Evolutionary conservation across 139 green algal genomes (phyloP).

Genomic region (Chlamydomonas sphaeroides): DNA sequence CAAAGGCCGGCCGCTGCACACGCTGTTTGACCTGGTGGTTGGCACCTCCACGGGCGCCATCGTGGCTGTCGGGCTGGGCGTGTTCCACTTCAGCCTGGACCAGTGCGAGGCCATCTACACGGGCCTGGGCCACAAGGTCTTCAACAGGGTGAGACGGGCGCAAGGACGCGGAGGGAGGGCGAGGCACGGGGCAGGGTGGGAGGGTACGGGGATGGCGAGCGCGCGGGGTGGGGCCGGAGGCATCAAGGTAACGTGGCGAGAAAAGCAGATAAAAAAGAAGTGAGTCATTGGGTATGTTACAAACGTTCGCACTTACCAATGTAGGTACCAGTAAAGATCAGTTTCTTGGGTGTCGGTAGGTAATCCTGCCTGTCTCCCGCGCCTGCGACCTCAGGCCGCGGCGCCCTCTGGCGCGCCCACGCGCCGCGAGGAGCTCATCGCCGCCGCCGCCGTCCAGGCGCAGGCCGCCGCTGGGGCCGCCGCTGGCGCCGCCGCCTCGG

Average conservation of each 20-base stretch:
- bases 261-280: too few species aligned
- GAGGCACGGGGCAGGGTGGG: too few species aligned
- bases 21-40: conserved; percentile 92
- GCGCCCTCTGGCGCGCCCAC: neutral
- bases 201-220: too few species aligned
- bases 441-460: conserved; percentile 2
- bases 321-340: too few species aligned
- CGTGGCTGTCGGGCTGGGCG: conserved; percentile 80
- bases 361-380: too few species aligned
- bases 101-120: conserved; percentile 92
- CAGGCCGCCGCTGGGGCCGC: conserved; percentile 7
- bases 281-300: too few species aligned
- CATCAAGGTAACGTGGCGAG: too few species aligned
- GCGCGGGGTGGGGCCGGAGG: too few species aligned
- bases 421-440: conserved; percentile 9
- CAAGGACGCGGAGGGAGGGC: too few species aligned
- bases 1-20: conserved; percentile 66
- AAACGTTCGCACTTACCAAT: too few species aligned
- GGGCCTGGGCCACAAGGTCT: conserved; percentile 74
- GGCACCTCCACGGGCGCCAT: conserved; percentile 92
- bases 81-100: conserved; percentile 79
- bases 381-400: neutral
- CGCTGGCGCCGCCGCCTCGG: neutral
- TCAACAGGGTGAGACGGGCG: conserved; percentile 52
- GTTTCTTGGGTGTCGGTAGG: too few species aligned